Evolutionary conservation across 2,329 filamentous ascomycete genomes (phyloP).

Genomic region (Fusarium cyanostomum): DNA sequence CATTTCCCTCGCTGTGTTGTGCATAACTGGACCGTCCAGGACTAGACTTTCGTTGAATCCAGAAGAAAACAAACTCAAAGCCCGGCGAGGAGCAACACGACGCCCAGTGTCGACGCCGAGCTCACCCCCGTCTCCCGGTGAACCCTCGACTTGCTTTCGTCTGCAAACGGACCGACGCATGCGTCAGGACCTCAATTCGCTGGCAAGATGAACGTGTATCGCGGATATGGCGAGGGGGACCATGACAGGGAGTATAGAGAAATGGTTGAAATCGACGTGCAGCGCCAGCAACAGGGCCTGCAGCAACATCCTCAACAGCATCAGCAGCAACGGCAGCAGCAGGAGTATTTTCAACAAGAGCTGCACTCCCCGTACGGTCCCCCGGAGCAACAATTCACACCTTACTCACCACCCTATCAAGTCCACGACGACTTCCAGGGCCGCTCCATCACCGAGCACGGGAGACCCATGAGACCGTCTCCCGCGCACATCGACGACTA

Average conservation of each 20-base stretch:
- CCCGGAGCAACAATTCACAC: slow-evolving; percentile 18
- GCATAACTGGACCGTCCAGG: background rate
- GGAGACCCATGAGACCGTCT: slow-evolving; percentile 27
- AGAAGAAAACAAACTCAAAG: background rate
- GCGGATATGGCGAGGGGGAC: slow-evolving; percentile 33
- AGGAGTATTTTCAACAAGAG: slow-evolving; percentile 35
- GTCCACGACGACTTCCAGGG: slow-evolving; percentile 40
- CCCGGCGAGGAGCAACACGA: background rate
- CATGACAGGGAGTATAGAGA: slow-evolving; percentile 45
- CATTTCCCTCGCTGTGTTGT: slow-evolving; percentile 1
- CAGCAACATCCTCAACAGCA: slow-evolving; percentile 34
- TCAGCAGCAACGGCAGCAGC: slow-evolving; percentile 20
- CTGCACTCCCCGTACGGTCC: slow-evolving; percentile 37
- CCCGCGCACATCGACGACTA: slow-evolving; percentile 38
- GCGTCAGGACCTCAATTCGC: slow-evolving; percentile 20
- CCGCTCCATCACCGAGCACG: slow-evolving; percentile 41
- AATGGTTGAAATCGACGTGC: slow-evolving; percentile 50
- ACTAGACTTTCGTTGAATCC: slow-evolving; percentile 27
- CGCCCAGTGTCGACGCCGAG: slow-evolving; percentile 8
- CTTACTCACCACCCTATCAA: slow-evolving; percentile 35
- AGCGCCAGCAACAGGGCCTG: slow-evolving; percentile 42
- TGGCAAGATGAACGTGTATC: slow-evolving; percentile 44
- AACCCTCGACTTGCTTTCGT: background rate
- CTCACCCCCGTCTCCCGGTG: background rate
- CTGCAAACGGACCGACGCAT: slow-evolving; percentile 24